phyloP scores from a whole-genome alignment of 148 eudicot species.

The Vaccinium vitisidaea region DNA sequence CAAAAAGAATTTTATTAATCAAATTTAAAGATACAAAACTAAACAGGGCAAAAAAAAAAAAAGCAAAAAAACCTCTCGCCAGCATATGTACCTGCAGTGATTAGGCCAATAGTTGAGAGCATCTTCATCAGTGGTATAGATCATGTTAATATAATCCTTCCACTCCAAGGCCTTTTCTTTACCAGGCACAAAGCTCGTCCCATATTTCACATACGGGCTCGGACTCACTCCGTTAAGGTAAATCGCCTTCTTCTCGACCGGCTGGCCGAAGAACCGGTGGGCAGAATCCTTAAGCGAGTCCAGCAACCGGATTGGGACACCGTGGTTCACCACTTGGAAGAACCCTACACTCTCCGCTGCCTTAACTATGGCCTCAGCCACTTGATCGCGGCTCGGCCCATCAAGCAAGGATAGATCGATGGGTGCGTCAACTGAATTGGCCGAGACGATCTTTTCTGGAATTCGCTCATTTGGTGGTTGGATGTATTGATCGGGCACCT shows the following conservation, averaged over 20 bases:
- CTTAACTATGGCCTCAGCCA: slow-evolving; percentile 16
- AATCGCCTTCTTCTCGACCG: slow-evolving; percentile 26
- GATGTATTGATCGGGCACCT: slow-evolving; percentile 26
- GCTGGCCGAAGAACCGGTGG: slow-evolving; percentile 27
- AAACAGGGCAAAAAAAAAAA: too few species aligned
- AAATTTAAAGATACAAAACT: too few species aligned
- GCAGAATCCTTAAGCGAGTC: slow-evolving; percentile 27
- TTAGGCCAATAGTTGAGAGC: slow-evolving; percentile 34
- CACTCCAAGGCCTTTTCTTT: slow-evolving; percentile 41
- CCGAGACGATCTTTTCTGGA: background rate
- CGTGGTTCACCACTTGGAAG: slow-evolving; percentile 38
- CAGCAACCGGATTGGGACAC: slow-evolving; percentile 24
- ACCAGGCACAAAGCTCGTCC: slow-evolving; percentile 41
- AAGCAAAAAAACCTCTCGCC: background rate
- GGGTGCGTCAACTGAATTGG: background rate
- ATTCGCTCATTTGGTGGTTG: slow-evolving; percentile 30
- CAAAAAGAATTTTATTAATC: too few species aligned
- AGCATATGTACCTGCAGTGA: slow-evolving; percentile 22
- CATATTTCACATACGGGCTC: slow-evolving; percentile 26
- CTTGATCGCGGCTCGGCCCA: slow-evolving; percentile 29
- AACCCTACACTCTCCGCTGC: slow-evolving; percentile 36
- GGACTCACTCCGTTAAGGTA: slow-evolving; percentile 30
- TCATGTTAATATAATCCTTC: slow-evolving; percentile 38
- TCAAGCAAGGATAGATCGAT: slow-evolving; percentile 27
- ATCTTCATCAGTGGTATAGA: slow-evolving; percentile 22